These are phyloP conservation scores for Neocucurbitaria cava DNA, from an alignment of 2,329 filamentous ascomycete genomes.

Conservation along the genomic window DNA sequence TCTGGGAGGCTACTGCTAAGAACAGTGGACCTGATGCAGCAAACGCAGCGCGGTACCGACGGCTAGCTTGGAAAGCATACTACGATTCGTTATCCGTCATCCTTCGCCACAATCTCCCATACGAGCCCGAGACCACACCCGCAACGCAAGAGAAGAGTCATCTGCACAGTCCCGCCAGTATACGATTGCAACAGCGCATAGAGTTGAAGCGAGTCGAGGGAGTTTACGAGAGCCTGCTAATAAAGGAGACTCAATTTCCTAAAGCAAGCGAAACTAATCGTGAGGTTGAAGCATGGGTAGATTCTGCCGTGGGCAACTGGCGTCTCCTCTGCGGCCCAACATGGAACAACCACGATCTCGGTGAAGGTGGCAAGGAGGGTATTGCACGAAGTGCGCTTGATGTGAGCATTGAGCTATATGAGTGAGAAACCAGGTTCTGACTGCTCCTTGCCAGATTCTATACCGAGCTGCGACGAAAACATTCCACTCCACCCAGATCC, in stretches of 20 bases:
- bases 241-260: constrained; percentile 83
- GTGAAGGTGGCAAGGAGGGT: constrained; percentile 77
- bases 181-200: constrained; percentile 62
- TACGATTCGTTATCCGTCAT: constrained; percentile 81
- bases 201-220: constrained; percentile 82
- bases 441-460: constrained; percentile 64
- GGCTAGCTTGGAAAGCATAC: constrained; percentile 83
- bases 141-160: constrained; percentile 31
- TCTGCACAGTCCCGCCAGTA: constrained; percentile 28
- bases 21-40: constrained; percentile 20
- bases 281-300: constrained; percentile 83
- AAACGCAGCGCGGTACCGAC: constrained; percentile 50
- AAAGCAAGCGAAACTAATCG: constrained; percentile 78
- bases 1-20: constrained; percentile 61
- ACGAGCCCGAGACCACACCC: constrained; percentile 54
- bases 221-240: constrained; percentile 78
- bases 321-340: constrained; percentile 76
- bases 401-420: constrained; percentile 41
- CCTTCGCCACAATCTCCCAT: constrained; percentile 70
- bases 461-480: constrained; percentile 92
- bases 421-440: constrained; percentile 4
- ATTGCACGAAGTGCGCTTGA: constrained; percentile 79
- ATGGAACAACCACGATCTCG: constrained; percentile 83
- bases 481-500: constrained; percentile 89
- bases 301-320: constrained; percentile 86